Evolutionary conservation across 2,329 filamentous ascomycete genomes (phyloP).

Genomic region (Phaeosphaeriaceae sp.): DNA sequence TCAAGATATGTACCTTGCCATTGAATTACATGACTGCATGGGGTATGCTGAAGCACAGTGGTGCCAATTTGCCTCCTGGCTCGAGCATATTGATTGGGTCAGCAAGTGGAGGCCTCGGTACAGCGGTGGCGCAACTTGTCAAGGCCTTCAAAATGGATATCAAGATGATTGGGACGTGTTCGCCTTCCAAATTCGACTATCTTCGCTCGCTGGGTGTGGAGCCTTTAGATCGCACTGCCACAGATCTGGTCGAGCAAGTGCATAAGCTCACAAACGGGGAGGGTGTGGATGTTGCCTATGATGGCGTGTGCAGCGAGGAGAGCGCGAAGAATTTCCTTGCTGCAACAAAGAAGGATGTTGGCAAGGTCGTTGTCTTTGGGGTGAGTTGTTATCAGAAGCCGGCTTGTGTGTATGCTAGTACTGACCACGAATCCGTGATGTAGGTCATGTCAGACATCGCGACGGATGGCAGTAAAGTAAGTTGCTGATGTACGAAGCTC

Average conservation of each 20-base stretch:
- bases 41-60: slow-evolving; percentile 17
- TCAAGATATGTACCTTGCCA: slow-evolving; percentile 11
- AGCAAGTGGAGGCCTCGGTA: slow-evolving; percentile 15
- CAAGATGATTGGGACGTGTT: slow-evolving; percentile 14
- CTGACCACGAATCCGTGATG: neutral
- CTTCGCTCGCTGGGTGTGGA: slow-evolving; percentile 13
- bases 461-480: slow-evolving; percentile 9
- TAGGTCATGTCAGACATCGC: slow-evolving; percentile 10
- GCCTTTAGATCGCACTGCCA: slow-evolving; percentile 13
- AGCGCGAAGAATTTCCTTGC: slow-evolving; percentile 7
- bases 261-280: slow-evolving; percentile 9
- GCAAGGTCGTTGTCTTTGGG: slow-evolving; percentile 13
- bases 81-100: slow-evolving; percentile 15
- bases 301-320: slow-evolving; percentile 11
- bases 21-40: slow-evolving; percentile 18
- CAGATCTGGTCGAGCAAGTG: slow-evolving; percentile 11
- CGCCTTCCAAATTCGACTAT: slow-evolving; percentile 13
- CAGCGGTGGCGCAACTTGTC: slow-evolving; percentile 13
- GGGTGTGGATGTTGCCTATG: slow-evolving; percentile 18
- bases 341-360: slow-evolving; percentile 9
- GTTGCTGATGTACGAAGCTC: no score
- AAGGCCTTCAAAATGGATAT: slow-evolving; percentile 12
- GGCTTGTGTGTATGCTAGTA: neutral
- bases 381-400: neutral
- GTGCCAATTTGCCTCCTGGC: slow-evolving; percentile 9